Conservation (phyloP, 2,329 filamentous ascomycete species). For the Colletotrichum gloeosporioides region DNA sequence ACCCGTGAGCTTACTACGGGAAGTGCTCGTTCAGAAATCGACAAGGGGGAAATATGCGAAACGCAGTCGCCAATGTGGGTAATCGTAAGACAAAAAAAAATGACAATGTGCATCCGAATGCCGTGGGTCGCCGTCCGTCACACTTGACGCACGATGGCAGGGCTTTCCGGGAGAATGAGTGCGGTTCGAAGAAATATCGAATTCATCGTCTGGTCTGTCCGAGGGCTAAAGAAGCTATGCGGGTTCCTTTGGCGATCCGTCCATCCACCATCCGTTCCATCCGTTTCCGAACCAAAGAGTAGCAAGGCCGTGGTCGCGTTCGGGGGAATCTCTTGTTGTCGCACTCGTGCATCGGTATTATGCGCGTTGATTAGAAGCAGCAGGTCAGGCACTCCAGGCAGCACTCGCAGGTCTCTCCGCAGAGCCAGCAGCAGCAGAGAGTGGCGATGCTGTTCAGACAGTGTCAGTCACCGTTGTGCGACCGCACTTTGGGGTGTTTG, state of each 20-base stretch:
- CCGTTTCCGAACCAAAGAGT: not conserved
- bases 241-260: not conserved
- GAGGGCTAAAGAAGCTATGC: not conserved
- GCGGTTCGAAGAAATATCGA: not conserved
- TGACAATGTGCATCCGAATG: not conserved
- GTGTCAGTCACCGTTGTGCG: not conserved
- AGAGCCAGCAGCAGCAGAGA: slow-evolving; percentile 50
- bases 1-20: not conserved
- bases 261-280: not conserved
- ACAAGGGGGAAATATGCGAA: not conserved
- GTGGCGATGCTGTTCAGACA: slow-evolving; percentile 37
- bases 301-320: slow-evolving; percentile 14
- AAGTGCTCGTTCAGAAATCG: not conserved
- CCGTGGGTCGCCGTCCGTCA: not conserved
- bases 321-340: not conserved
- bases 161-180: not conserved
- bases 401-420: slow-evolving; percentile 48
- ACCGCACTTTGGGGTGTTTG: not conserved
- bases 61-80: slow-evolving; percentile 15
- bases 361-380: slow-evolving; percentile 35
- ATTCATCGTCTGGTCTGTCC: not conserved
- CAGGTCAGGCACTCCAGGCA: slow-evolving; percentile 46
- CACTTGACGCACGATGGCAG: not conserved
- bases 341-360: not conserved
- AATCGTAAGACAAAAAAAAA: not conserved